Percentiles rank a stretch among this genome's conserved stretches.
Conservation (phyloP, 352 stramenopile species). For the Phytopythium montanum region DNA sequence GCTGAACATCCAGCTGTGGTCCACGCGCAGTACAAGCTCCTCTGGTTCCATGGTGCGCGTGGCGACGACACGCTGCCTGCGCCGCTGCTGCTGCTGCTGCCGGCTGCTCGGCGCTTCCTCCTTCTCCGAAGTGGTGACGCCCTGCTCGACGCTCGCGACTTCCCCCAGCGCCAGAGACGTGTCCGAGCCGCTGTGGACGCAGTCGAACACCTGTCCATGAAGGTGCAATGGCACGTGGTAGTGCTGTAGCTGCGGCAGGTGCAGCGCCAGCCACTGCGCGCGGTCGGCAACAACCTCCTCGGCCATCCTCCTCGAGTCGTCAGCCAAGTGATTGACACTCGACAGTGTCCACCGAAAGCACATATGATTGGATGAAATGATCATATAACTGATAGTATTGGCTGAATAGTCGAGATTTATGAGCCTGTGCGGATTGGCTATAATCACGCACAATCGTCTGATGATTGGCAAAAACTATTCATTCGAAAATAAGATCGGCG, state of each 20-base stretch:
- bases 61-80: constrained; percentile 21
- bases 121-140: not conserved
- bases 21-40: constrained; percentile 18
- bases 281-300: not conserved
- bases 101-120: not conserved
- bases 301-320: not conserved
- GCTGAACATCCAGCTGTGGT: constrained; percentile 37
- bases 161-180: constrained; percentile 19
- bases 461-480: constrained; percentile 15
- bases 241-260: constrained; percentile 38
- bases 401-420: not conserved
- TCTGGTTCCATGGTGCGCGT: constrained; percentile 11
- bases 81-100: constrained; percentile 5
- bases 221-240: constrained; percentile 32
- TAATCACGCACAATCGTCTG: constrained; percentile 7
- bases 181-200: constrained; percentile 17
- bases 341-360: not conserved
- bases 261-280: constrained; percentile 29
- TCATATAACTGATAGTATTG: not conserved
- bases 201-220: constrained; percentile 28
- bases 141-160: constrained; percentile 10
- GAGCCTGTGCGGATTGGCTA: constrained; percentile 10
- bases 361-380: not conserved
- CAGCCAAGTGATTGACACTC: not conserved
- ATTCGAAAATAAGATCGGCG: constrained; percentile 9